These are phyloP conservation scores for Crucihimalaya himalaica DNA, from an alignment of 345 rosid species.

Conservation along the genomic window DNA sequence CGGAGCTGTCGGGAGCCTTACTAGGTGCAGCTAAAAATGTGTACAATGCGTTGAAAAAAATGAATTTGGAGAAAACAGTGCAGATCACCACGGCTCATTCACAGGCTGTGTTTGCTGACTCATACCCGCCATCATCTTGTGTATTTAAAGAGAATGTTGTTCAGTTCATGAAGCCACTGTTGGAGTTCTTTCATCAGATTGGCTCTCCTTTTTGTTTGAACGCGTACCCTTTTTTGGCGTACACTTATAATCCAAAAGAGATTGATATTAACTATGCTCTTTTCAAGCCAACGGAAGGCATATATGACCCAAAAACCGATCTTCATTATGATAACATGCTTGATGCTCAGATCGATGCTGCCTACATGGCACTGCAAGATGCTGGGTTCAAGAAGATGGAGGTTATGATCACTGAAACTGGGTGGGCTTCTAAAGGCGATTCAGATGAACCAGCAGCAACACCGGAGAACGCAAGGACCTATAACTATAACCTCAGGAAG, in stretches of 20 bases:
- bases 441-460: conserved; percentile 88
- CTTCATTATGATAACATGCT: conserved; percentile 95
- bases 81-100: conserved; percentile 94
- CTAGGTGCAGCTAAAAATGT: conserved; percentile 79
- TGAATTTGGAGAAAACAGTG: conserved; percentile 59
- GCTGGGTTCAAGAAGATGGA: conserved; percentile 88
- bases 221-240: conserved; percentile 91
- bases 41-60: conserved; percentile 60
- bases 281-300: conserved; percentile 71
- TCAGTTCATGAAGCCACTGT: conserved; percentile 84
- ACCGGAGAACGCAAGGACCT: conserved; percentile 72
- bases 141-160: conserved; percentile 59
- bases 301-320: conserved; percentile 63
- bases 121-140: conserved; percentile 96
- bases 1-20: conserved; percentile 67
- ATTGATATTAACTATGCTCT: conserved; percentile 96
- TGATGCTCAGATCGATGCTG: conserved; percentile 97
- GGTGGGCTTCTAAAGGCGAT: conserved; percentile 96
- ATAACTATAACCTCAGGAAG: conserved; percentile 86
- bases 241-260: conserved; percentile 63
- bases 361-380: conserved; percentile 82
- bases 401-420: conserved; percentile 89
- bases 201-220: conserved; percentile 97
- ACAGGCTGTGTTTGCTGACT: conserved; percentile 79
- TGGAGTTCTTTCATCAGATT: conserved; percentile 72